A percentile compares a stretch with the other conserved stretches of the same genome.
Evolutionary conservation across 139 green algal species (phyloP).

Genomic region (Coelastrella sp.): DNA sequence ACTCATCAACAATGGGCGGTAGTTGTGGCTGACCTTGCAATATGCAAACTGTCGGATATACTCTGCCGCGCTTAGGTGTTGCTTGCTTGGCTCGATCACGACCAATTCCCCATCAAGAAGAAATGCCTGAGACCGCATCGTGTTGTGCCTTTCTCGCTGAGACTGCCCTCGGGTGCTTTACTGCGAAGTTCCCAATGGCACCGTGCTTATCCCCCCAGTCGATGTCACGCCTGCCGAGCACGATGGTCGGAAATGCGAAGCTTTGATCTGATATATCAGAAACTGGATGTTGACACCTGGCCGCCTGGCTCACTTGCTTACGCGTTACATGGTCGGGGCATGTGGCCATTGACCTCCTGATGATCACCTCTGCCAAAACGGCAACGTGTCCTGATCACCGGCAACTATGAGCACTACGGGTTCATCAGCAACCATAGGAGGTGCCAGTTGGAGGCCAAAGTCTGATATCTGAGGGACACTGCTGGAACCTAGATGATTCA

Average conservation of each 20-base stretch:
- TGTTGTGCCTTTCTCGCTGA: neutral
- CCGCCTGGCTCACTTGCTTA: too few species aligned
- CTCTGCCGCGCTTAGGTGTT: constrained; percentile 18
- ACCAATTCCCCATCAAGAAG: constrained; percentile 8
- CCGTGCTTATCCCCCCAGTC: neutral
- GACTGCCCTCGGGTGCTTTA: too few species aligned
- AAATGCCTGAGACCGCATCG: neutral
- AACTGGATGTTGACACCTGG: neutral
- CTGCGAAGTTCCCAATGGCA: neutral
- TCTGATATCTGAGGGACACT: neutral
- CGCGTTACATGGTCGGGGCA: too few species aligned
- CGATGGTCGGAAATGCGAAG: neutral
- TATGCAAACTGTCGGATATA: constrained; percentile 1
- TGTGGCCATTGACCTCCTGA: neutral
- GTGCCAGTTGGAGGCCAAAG: neutral
- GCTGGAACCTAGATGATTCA: neutral
- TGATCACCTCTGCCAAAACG: neutral
- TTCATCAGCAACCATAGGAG: constrained; percentile 14
- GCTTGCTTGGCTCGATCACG: neutral
- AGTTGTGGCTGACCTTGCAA: constrained; percentile 8
- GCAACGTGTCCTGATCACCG: neutral
- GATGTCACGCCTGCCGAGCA: too few species aligned
- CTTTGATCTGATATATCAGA: neutral
- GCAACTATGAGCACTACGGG: constrained; percentile 5
- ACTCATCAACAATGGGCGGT: neutral